Percentiles rank a stretch among this genome's conserved stretches.
Conservation (phyloP, 139 green algal genomes). For the Coccomyxa sp. region DNA sequence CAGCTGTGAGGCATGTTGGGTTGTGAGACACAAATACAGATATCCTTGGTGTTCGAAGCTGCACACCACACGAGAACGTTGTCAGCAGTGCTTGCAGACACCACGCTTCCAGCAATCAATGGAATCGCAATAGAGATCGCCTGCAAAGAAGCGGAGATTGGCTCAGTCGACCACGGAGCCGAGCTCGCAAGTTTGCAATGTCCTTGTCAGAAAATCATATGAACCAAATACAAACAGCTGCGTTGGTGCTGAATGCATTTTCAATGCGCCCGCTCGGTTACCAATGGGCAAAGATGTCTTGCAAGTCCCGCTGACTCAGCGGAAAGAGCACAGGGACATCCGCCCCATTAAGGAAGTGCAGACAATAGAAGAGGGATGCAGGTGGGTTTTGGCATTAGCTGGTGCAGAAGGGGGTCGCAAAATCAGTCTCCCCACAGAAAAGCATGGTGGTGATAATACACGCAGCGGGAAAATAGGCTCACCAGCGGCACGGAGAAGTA, state of each 20-base stretch:
- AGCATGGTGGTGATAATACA: neutral
- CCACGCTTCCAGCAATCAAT: neutral
- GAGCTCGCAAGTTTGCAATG: neutral
- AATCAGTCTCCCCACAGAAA: neutral
- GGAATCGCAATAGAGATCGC: constrained; percentile 16
- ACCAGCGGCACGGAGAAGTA: constrained; percentile 1
- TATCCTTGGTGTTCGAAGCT: neutral
- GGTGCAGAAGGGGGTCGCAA: neutral
- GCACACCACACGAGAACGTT: constrained; percentile 11
- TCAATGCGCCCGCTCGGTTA: neutral
- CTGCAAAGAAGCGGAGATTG: neutral
- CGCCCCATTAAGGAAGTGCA: neutral
- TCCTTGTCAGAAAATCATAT: neutral
- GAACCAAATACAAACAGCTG: neutral
- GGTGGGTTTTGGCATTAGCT: neutral
- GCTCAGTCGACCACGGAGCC: neutral
- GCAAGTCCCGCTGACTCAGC: neutral
- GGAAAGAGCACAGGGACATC: neutral
- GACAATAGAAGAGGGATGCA: neutral
- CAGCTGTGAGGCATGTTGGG: neutral
- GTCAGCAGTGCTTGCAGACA: neutral
- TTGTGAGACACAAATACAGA: neutral
- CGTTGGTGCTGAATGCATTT: neutral
- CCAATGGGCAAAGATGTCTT: neutral
- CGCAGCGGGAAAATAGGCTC: neutral